Evolutionary conservation across 306 rosid species (phyloP).

Genomic region (Glycine soja): DNA sequence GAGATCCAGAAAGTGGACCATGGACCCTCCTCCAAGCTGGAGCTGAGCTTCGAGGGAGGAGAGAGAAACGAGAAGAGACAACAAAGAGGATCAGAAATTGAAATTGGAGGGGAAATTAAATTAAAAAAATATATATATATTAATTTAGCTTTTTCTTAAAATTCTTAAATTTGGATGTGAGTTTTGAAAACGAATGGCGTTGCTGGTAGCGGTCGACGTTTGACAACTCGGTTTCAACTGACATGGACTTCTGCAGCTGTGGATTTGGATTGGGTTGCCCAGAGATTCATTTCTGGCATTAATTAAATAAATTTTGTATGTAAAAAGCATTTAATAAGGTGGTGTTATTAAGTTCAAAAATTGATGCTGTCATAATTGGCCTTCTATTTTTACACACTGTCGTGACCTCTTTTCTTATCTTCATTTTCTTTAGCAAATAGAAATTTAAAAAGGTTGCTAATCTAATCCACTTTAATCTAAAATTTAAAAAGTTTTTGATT

Average conservation of each 20-base stretch:
- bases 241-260: neutral
- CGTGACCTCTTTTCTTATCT: neutral
- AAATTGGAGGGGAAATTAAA: constrained; percentile 52
- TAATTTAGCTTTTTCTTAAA: too few relatives aligned
- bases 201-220: constrained; percentile 36
- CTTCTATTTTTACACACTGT: neutral
- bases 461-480: too few relatives aligned
- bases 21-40: constrained; percentile 58
- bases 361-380: neutral
- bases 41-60: constrained; percentile 46
- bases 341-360: neutral
- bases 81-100: constrained; percentile 45
- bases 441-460: too few relatives aligned
- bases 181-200: constrained; percentile 42
- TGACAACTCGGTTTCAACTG: constrained; percentile 43
- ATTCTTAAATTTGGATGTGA: neutral
- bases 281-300: neutral
- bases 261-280: neutral
- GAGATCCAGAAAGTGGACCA: constrained; percentile 61
- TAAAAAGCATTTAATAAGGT: neutral
- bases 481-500: too few relatives aligned
- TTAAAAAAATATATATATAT: too few relatives aligned
- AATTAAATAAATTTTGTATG: constrained; percentile 14
- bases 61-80: constrained; percentile 45
- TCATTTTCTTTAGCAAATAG: too few relatives aligned